Percentiles rank a stretch among this genome's conserved stretches.
Evolutionary conservation across 331 rosid genomes (phyloP).

Genomic region (Quercus phellos): DNA sequence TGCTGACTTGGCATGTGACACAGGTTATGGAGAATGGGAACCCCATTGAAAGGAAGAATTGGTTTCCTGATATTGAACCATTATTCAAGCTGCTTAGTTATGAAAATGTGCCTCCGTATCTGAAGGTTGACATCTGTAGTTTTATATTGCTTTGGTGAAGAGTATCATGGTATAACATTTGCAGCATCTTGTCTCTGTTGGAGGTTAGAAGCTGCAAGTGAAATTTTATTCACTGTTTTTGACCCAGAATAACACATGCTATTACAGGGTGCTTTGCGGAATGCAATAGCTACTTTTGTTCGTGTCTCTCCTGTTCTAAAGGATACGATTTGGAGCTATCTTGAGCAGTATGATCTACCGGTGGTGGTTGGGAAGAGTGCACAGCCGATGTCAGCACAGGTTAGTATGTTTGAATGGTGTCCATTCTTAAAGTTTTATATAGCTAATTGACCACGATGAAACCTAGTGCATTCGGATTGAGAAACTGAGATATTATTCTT

Average conservation of each 20-base stretch:
- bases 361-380: constrained; percentile 81
- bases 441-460: not conserved
- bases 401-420: constrained; percentile 22
- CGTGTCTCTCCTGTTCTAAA: constrained; percentile 65
- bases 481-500: not conserved
- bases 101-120: constrained; percentile 95
- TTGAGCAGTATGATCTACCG: constrained; percentile 95
- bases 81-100: constrained; percentile 95
- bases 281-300: constrained; percentile 74
- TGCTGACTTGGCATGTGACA: constrained; percentile 17
- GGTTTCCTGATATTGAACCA: constrained; percentile 97
- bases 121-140: constrained; percentile 55
- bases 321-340: constrained; percentile 86
- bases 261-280: constrained; percentile 84
- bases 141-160: constrained; percentile 16
- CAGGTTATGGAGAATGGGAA: constrained; percentile 93
- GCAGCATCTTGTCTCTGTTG: constrained; percentile 15
- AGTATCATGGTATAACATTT: constrained; percentile 10
- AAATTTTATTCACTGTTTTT: constrained; percentile 15
- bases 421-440: not conserved
- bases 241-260: constrained; percentile 19
- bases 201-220: constrained; percentile 17
- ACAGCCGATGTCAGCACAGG: constrained; percentile 66
- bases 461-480: not conserved
- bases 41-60: constrained; percentile 72